phyloP scores from a whole-genome alignment of 768 basidiomycete species.

The Kwoniella europaea region DNA sequence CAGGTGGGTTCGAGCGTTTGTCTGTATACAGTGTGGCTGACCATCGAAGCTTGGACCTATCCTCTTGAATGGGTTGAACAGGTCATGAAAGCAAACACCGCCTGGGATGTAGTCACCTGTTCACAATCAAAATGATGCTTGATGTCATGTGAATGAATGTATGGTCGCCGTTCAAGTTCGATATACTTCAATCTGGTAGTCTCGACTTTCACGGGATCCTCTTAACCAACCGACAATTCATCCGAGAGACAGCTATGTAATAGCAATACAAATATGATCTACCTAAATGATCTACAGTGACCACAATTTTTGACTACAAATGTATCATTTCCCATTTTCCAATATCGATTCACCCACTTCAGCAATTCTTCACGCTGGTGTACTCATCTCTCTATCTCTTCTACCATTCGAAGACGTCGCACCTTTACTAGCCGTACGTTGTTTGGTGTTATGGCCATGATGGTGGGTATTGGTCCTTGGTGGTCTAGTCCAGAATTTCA shows the following conservation, averaged over 20 bases:
- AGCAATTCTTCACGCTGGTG: not conserved
- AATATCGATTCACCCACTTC: not conserved
- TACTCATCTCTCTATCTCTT: constrained; percentile 9
- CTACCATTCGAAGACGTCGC: not conserved
- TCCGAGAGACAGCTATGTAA: not conserved
- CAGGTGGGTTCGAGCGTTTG: no score
- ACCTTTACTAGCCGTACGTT: constrained; percentile 1
- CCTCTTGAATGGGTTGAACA: not conserved
- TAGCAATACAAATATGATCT: not conserved
- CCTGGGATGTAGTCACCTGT: not conserved
- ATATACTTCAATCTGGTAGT: no score
- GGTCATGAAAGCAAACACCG: not conserved
- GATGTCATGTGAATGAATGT: not conserved
- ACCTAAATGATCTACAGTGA: not conserved
- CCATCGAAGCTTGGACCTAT: not conserved
- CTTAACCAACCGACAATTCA: not conserved
- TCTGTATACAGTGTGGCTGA: no score
- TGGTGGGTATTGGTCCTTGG: not conserved
- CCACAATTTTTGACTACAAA: no score
- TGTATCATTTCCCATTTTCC: not conserved
- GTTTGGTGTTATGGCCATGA: not conserved
- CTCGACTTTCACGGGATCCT: no score
- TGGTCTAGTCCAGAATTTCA: constrained; percentile 73
- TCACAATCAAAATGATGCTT: not conserved
- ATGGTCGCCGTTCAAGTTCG: not conserved